Base-by-base conservation (phyloP, 1,284 basidiomycete genomes). In the Trichosporon sp. region DNA sequence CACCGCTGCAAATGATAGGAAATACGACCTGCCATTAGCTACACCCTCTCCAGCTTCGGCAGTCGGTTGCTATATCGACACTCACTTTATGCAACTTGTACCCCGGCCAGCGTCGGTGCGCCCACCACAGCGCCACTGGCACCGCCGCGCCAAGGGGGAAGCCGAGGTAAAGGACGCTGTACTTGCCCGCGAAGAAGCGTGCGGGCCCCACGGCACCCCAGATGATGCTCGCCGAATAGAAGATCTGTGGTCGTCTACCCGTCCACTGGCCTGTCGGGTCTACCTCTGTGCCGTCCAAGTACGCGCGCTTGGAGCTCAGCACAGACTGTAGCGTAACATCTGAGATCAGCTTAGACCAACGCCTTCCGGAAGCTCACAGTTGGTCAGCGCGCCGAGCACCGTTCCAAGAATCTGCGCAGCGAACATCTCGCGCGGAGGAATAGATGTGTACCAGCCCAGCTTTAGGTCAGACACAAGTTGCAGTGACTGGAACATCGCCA, bases 221-320 rank as follows among this genome's bases (percentile, higher is more conserved):
- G 57, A 79, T 77, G 57, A 74, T 75, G 23, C 78, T 80, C 0
- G 83, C 83, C 1, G 75, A 76, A 64, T 78, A 80, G 67, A 81
- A 81, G 37, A 81, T 77, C 21, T 64, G 65, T 6, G 80, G 78
- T 1, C 75, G 70, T 37, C 80, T 68, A 4, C 79, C 79, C 2
- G 78, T 80, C 80, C 80, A 81, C 69, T 80, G 78, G 1, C 72
- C 82, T 3, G 80, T 82, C 0, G 83, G 83, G 63, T 84, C 83
- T n/a, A 75, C 68, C 1, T 74, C 65, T 2, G 74, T 74, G 11
- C 80, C 80, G 60, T 81, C 76, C 1, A 81, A 72, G 61, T 71
- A 81, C 16, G 71, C 63, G 8, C 75, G 68, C 59, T 81, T 81
- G 0, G 75, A 71, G 2, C 65, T 52, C 13, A 81, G 71, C 3